Evolutionary conservation across 176 grass and related monocot species (phyloP).

Genomic region (Aegilops bicornis): DNA sequence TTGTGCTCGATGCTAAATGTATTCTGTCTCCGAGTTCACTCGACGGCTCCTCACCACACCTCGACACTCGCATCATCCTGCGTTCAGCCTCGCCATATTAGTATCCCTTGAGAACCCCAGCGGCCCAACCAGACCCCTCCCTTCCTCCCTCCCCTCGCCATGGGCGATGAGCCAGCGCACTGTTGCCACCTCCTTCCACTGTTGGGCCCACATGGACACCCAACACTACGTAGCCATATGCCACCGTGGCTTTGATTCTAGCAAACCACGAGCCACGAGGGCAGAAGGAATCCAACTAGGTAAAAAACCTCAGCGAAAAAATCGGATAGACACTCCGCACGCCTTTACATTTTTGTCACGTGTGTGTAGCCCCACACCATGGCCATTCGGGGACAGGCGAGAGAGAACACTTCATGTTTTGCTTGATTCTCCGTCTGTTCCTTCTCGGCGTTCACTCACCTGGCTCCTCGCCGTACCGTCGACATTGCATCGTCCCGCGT

Average conservation of each 20-base stretch:
- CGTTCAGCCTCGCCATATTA: background rate
- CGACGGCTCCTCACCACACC: background rate
- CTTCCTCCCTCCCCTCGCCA: background rate
- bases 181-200: too few species aligned
- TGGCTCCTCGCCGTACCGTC: background rate
- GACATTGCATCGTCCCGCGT: background rate
- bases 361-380: too few species aligned
- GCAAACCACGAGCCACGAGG: background rate
- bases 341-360: too few species aligned
- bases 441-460: background rate
- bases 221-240: too few species aligned
- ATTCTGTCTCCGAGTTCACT: background rate
- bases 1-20: slow-evolving; percentile 17
- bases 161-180: slow-evolving; percentile 18
- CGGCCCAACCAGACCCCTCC: background rate
- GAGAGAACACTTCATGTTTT: too few species aligned
- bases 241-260: too few species aligned
- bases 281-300: too few species aligned
- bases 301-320: background rate
- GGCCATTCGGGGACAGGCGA: too few species aligned
- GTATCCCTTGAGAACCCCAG: slow-evolving; percentile 19
- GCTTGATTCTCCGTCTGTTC: too few species aligned
- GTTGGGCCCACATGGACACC: too few species aligned
- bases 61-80: background rate
- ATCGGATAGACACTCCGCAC: too few species aligned